Percentiles rank a stretch among this genome's conserved stretches.
Evolutionary conservation across 495 filamentous ascomycete genomes (phyloP).

Genomic region (Beverwykella pulmonaria): DNA sequence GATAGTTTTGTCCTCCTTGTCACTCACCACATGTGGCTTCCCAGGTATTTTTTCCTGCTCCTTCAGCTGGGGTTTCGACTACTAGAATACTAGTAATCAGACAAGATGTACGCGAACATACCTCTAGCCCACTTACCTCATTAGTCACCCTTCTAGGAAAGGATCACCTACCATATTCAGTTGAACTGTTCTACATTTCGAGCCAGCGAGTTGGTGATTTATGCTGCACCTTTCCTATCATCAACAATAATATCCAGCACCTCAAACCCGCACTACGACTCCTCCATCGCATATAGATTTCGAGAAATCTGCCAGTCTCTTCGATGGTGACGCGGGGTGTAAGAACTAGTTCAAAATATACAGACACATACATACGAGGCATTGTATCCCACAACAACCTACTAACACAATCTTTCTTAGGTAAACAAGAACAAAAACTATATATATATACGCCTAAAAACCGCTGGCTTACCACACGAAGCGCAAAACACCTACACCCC

Average conservation of each 20-base stretch:
- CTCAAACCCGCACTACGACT: background rate
- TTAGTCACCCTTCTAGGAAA: too few species aligned
- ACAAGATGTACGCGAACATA: too few species aligned
- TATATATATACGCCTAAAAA: background rate
- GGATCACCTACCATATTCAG: too few species aligned
- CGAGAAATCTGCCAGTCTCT: constrained; percentile 39
- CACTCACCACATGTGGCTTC: too few species aligned
- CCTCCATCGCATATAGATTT: constrained; percentile 45
- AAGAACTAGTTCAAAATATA: constrained; percentile 52
- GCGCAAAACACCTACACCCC: background rate
- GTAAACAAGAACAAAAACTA: background rate
- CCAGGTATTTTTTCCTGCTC: too few species aligned
- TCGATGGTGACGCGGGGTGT: constrained; percentile 44
- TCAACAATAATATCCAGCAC: background rate
- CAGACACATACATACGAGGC: constrained; percentile 46
- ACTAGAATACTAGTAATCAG: too few species aligned
- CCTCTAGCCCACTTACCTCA: too few species aligned
- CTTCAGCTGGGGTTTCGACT: too few species aligned
- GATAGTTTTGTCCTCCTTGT: too few species aligned
- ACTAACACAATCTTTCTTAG: constrained; percentile 2
- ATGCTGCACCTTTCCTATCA: too few species aligned
- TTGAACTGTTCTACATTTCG: too few species aligned
- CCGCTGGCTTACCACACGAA: constrained; percentile 12
- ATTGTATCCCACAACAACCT: constrained; percentile 32
- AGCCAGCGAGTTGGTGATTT: too few species aligned